Percentiles rank a stretch among this genome's conserved stretches.
Conservation (phyloP, 805 yeast species). For the Naumovozyma dairenensis region DNA sequence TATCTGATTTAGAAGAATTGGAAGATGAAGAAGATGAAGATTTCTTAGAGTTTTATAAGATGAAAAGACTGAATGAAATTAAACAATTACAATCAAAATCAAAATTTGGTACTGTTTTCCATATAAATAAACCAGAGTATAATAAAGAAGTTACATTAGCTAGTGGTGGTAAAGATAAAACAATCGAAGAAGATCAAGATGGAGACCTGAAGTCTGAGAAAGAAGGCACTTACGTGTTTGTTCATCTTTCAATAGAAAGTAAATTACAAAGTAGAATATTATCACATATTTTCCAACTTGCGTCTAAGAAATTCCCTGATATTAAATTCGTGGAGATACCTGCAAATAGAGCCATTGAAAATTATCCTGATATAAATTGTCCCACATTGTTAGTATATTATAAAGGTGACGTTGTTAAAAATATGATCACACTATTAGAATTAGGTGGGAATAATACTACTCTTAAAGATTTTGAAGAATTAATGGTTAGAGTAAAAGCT, state of each 20-base stretch:
- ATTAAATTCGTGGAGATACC: slow-evolving; percentile 86
- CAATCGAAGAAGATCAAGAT: slow-evolving; percentile 1
- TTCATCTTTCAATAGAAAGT: slow-evolving; percentile 65
- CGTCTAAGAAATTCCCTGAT: slow-evolving; percentile 66
- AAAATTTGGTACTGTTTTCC: slow-evolving; percentile 66
- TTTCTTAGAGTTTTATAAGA: slow-evolving; percentile 67
- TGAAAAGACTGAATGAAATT: slow-evolving; percentile 68
- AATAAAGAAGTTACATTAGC: slow-evolving; percentile 77
- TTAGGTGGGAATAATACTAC: slow-evolving; percentile 78
- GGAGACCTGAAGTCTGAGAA: slow-evolving; percentile 5
- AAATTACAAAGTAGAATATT: slow-evolving; percentile 67
- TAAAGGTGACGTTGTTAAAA: slow-evolving; percentile 69
- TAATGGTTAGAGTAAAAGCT: slow-evolving; percentile 58
- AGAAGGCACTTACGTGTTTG: slow-evolving; percentile 49
- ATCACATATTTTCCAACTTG: slow-evolving; percentile 41
- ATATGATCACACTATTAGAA: slow-evolving; percentile 67
- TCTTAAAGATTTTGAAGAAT: slow-evolving; percentile 58
- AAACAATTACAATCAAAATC: slow-evolving; percentile 44
- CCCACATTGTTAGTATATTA: slow-evolving; percentile 84
- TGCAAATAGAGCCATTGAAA: slow-evolving; percentile 85
- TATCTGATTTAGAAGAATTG: slow-evolving; percentile 75
- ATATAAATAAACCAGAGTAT: slow-evolving; percentile 82
- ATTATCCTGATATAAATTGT: slow-evolving; percentile 81
- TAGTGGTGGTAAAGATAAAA: slow-evolving; percentile 33
- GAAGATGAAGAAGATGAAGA: slow-evolving; percentile 94